phyloP scores from a whole-genome alignment of 495 filamentous ascomycete species.

The Neurospora hispaniola region DNA sequence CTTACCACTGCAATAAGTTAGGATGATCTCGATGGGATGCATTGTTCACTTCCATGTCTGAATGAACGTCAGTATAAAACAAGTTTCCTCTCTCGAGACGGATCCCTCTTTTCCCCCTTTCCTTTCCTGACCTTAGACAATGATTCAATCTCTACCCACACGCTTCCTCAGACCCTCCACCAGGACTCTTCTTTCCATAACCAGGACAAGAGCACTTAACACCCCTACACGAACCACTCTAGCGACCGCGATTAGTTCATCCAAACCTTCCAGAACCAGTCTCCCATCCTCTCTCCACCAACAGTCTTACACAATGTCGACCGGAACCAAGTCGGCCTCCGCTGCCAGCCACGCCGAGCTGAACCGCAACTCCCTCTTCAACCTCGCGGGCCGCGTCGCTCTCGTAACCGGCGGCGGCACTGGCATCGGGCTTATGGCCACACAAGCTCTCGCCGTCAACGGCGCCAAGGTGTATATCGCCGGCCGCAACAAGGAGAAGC shows the following conservation, averaged over 20 bases:
- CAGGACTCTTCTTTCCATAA: slow-evolving; percentile 1
- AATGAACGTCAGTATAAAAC: neutral
- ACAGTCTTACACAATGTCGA: slow-evolving; percentile 31
- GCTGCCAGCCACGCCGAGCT: slow-evolving; percentile 33
- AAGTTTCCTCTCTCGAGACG: neutral
- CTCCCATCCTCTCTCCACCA: neutral
- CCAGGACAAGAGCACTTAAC: slow-evolving; percentile 1
- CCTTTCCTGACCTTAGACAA: neutral
- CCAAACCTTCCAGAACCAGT: neutral
- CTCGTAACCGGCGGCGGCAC: slow-evolving; percentile 49
- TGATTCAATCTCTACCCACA: neutral
- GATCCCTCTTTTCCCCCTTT: neutral
- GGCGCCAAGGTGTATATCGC: slow-evolving; percentile 79
- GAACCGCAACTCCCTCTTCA: slow-evolving; percentile 46
- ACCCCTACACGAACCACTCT: neutral
- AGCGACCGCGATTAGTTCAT: neutral
- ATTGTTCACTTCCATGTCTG: neutral
- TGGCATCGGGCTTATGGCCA: slow-evolving; percentile 64
- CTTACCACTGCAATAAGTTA: neutral
- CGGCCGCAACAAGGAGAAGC: slow-evolving; percentile 47
- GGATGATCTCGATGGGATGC: neutral
- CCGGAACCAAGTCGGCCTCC: slow-evolving; percentile 22
- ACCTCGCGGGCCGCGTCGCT: slow-evolving; percentile 50
- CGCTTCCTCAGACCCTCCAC: neutral
- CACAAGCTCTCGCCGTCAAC: slow-evolving; percentile 66